These are phyloP conservation scores for Teunomyces funiuensis DNA, from an alignment of 805 yeast genomes.

Conservation along the genomic window DNA sequence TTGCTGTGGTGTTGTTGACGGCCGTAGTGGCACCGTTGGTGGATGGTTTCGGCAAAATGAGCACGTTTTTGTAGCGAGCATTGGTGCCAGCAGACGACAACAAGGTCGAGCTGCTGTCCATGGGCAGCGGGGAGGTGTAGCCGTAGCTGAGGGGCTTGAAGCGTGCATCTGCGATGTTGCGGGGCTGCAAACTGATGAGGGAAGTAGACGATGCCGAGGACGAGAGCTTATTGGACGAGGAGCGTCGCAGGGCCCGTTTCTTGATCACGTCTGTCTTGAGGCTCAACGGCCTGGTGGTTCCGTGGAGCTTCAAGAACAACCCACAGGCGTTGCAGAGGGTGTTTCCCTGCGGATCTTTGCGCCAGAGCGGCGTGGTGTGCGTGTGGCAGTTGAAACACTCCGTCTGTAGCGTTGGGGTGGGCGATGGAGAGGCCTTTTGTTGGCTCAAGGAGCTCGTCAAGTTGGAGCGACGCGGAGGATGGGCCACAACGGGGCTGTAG, in stretches of 20 bases:
- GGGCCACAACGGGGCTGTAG: neutral
- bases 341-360: constrained; percentile 58
- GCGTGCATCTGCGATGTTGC: constrained; percentile 5
- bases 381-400: constrained; percentile 62
- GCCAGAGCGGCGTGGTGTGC: constrained; percentile 60
- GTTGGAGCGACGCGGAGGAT: constrained; percentile 13
- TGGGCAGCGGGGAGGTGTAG: constrained; percentile 3
- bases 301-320: constrained; percentile 57
- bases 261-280: constrained; percentile 58
- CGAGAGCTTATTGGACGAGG: constrained; percentile 12
- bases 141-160: constrained; percentile 10
- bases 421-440: constrained; percentile 9
- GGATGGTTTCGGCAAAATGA: constrained; percentile 42
- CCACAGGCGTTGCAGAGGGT: constrained; percentile 69
- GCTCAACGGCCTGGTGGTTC: constrained; percentile 60
- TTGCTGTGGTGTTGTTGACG: constrained; percentile 6
- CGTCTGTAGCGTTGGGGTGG: constrained; percentile 17
- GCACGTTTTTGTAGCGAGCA: constrained; percentile 34
- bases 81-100: constrained; percentile 6
- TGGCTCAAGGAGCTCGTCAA: constrained; percentile 21
- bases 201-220: constrained; percentile 4
- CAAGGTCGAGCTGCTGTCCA: neutral
- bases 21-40: constrained; percentile 4
- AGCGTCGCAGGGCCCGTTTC: constrained; percentile 50
- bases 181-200: too few relatives aligned